Evolutionary conservation across 306 rosid genomes (phyloP).

Genomic region (Malus sylvestris): DNA sequence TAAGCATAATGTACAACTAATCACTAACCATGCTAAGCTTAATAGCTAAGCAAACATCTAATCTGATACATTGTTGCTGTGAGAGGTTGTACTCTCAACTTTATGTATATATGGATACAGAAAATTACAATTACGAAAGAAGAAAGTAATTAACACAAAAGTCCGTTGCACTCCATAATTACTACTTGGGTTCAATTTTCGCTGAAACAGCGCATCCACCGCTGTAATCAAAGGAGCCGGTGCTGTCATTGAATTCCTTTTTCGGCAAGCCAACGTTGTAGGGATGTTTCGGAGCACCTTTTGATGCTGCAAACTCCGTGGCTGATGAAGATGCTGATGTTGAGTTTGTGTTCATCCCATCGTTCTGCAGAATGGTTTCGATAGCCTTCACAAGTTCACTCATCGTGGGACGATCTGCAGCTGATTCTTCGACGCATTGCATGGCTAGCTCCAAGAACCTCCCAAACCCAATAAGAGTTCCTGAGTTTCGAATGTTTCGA

Average conservation of each 20-base stretch:
- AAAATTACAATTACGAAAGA: neutral
- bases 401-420: conserved; percentile 81
- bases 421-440: conserved; percentile 83
- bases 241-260: conserved; percentile 45
- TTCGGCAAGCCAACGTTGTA: conserved; percentile 45
- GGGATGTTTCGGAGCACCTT: conserved; percentile 55
- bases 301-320: conserved; percentile 56
- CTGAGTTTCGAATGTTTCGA: conserved; percentile 44
- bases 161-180: neutral
- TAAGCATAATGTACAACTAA: too few species aligned
- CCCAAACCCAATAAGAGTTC: conserved; percentile 45
- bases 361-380: conserved; percentile 69
- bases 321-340: conserved; percentile 92
- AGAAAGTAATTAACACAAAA: neutral
- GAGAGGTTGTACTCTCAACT: too few species aligned
- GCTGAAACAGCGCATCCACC: conserved; percentile 61
- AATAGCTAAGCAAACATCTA: too few species aligned
- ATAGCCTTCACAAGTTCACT: conserved; percentile 71
- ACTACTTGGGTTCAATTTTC: conserved; percentile 75
- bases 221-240: conserved; percentile 57
- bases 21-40: too few species aligned
- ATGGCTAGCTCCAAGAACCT: conserved; percentile 73
- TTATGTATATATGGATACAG: neutral
- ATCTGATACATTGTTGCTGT: too few species aligned
- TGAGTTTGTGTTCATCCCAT: conserved; percentile 75